A percentile compares a stretch with the other conserved stretches of the same genome.
These are phyloP conservation scores for Amanita phalloides DNA, from an alignment of 768 basidiomycete species.

Conservation along the genomic window DNA sequence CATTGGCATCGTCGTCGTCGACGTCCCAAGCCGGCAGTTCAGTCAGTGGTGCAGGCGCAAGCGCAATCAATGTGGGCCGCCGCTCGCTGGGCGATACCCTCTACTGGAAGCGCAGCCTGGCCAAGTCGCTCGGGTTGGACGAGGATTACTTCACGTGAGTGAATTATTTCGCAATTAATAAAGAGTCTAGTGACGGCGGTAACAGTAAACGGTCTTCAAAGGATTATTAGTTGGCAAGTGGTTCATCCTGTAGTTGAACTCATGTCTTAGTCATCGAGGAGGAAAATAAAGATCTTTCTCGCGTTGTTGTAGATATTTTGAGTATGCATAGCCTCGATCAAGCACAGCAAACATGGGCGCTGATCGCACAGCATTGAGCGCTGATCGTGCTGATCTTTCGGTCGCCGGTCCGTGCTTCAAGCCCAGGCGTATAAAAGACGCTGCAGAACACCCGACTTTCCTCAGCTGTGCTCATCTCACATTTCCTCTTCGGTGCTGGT, in stretches of 20 bases:
- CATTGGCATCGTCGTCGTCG: too few relatives aligned
- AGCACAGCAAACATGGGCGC: too few relatives aligned
- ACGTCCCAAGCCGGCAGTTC: too few relatives aligned
- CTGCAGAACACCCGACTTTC: neutral
- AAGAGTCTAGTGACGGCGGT: neutral
- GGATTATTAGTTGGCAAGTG: neutral
- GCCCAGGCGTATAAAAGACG: too few relatives aligned
- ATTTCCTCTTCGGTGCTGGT: constrained; percentile 5
- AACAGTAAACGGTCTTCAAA: neutral
- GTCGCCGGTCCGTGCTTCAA: too few relatives aligned
- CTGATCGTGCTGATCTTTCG: too few relatives aligned
- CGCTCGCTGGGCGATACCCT: too few relatives aligned
- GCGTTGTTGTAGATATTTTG: too few relatives aligned
- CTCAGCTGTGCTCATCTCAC: constrained; percentile 4
- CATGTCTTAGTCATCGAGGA: neutral
- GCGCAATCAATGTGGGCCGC: neutral
- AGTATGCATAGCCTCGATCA: too few relatives aligned
- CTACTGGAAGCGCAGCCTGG: neutral
- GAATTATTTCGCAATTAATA: neutral
- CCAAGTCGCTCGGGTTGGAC: neutral
- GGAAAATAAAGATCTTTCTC: too few relatives aligned
- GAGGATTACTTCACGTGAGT: neutral
- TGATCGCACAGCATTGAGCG: too few relatives aligned
- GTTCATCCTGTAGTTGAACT: neutral
- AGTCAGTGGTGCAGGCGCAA: neutral